These are phyloP conservation scores for Candida mattraensis DNA, from an alignment of 805 yeast genomes.

Conservation along the genomic window DNA sequence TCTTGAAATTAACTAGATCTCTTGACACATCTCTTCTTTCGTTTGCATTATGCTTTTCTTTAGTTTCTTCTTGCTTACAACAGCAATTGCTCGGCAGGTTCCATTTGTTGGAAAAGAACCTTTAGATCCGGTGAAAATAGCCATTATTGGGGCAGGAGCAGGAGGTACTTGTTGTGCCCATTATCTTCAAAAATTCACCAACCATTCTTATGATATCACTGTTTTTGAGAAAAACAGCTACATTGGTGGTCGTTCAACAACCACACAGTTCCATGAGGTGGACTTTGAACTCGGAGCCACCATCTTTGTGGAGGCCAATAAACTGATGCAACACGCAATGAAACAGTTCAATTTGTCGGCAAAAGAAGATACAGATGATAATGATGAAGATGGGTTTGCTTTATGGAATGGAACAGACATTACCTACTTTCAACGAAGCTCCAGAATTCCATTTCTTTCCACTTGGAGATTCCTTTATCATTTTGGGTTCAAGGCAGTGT, in stretches of 20 bases:
- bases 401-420: constrained; percentile 40
- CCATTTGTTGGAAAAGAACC: too few relatives aligned
- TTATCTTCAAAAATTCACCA: constrained; percentile 40
- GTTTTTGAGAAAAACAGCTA: constrained; percentile 40
- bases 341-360: constrained; percentile 34
- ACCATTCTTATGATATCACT: constrained; percentile 37
- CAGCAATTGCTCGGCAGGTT: too few relatives aligned
- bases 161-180: constrained; percentile 51
- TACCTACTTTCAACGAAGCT: constrained; percentile 13
- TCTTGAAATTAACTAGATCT: too few relatives aligned
- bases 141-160: constrained; percentile 52
- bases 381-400: constrained; percentile 23
- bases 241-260: constrained; percentile 48
- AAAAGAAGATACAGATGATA: constrained; percentile 14
- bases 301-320: constrained; percentile 41
- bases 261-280: constrained; percentile 30
- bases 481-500: constrained; percentile 33
- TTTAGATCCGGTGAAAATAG: too few relatives aligned
- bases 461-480: constrained; percentile 26
- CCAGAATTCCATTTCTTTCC: constrained; percentile 8
- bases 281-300: constrained; percentile 47
- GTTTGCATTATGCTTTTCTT: too few relatives aligned
- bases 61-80: too few relatives aligned
- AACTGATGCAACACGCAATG: constrained; percentile 39
- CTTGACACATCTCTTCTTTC: too few relatives aligned